Evolutionary conservation across 495 filamentous ascomycete genomes (phyloP), one percentile per base, ranked within the genome.

Genomic region (Xylaria sp.): DNA sequence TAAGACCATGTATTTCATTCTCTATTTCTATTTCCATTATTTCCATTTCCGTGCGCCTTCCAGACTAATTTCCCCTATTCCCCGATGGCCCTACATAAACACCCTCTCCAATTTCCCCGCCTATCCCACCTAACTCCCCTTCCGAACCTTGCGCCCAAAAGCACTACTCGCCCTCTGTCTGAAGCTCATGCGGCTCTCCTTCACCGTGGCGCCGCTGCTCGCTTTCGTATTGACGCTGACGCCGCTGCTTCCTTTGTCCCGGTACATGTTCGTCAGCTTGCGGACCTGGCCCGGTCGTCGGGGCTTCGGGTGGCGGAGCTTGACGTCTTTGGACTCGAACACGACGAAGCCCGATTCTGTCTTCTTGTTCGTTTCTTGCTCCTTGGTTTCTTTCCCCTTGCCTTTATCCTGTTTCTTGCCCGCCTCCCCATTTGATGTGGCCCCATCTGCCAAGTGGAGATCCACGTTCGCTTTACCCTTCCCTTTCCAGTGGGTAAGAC

Each of bases 251-350:
- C 72, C 61, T 46, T 77, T 79, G 12, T 79, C 77, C 31, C 71
- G 74, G 43, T 77, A 79, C 77, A 79, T 75, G 29, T 77, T 77
- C n/a, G 76, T 67, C 55, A 79, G 64, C 64, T 77, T 79, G 62
- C 72, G 74, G 29, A 74, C 73, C 64, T 77, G 75, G 29, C 73
- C 73, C 12, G 77, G 77, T n/a, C 77, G 73, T 62, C 73, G 71
- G 4, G 77, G 75, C 37, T 71, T 74, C 40, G 77, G 77, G 35
- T 79, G 77, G 11, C 62, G 73, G 26, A 79, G 77, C 37, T 74
- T 79, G 50, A 79, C 65, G 43, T 77, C 71, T 55, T 73, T 68
- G 59, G 75, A 72, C 53, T 79, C 73, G 43, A 74, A 71, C 7
- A 79, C 69, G 41, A 74, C 72, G 52, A 79, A 79, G 31, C 77